phyloP scores from a whole-genome alignment of 768 basidiomycete species.

The Boletellus sp. region DNA sequence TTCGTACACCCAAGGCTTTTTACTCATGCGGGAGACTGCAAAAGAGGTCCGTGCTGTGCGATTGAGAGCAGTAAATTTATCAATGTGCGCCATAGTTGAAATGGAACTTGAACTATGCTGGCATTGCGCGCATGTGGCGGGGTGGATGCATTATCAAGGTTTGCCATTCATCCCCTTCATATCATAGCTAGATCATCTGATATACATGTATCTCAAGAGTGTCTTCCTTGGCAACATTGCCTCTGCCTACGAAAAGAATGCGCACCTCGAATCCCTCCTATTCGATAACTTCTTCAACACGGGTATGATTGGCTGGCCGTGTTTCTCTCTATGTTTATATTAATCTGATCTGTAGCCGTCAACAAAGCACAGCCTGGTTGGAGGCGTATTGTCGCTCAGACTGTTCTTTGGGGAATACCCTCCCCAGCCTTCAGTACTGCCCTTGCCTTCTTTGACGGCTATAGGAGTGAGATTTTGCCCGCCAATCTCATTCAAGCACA shows the following conservation, averaged over 20 bases:
- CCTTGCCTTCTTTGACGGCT: constrained; percentile 98
- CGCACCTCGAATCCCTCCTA: constrained; percentile 83
- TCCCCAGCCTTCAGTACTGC: constrained; percentile 98
- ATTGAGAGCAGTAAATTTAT: not conserved
- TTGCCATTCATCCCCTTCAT: constrained; percentile 5
- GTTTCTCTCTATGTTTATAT: not conserved
- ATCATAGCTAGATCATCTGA: constrained; percentile 11
- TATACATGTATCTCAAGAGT: constrained; percentile 41
- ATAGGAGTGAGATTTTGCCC: constrained; percentile 91
- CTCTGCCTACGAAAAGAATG: constrained; percentile 81
- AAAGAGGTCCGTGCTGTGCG: constrained; percentile 59
- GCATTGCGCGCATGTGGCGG: constrained; percentile 99
- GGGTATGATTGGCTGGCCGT: constrained; percentile 39
- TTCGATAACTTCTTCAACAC: constrained; percentile 98
- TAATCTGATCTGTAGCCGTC: constrained; percentile 49
- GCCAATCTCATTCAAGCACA: constrained; percentile 95
- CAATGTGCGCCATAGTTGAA: constrained; percentile 40
- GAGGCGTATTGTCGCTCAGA: constrained; percentile 95
- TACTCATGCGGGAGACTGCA: constrained; percentile 98
- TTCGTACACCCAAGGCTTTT: constrained; percentile 99
- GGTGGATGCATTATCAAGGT: constrained; percentile 99
- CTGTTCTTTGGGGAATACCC: constrained; percentile 95
- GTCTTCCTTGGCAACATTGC: constrained; percentile 96
- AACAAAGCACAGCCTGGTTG: constrained; percentile 96
- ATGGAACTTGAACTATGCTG: constrained; percentile 97